Percentiles rank a stretch among this genome's conserved stretches.
phyloP scores from a whole-genome alignment of 2,329 filamentous ascomycete genomes.

The Fusarium luffae region DNA sequence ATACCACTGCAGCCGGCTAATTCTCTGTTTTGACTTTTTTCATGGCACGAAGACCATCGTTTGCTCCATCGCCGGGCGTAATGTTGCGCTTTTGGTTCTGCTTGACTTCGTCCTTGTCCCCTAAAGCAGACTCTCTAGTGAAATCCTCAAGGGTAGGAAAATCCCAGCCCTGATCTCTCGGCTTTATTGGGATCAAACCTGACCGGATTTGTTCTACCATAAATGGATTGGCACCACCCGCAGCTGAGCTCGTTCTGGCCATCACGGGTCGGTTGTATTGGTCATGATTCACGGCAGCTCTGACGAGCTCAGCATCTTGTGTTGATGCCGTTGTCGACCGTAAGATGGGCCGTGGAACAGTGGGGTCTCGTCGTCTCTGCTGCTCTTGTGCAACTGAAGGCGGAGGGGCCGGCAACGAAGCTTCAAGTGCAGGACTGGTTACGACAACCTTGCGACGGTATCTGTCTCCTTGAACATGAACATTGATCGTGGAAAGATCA shows the following conservation, averaged over 20 bases:
- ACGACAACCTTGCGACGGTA: constrained; percentile 49
- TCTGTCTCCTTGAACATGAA: constrained; percentile 11
- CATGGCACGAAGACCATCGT: neutral
- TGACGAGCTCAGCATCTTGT: constrained; percentile 15
- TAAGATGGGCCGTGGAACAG: constrained; percentile 50
- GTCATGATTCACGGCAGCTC: constrained; percentile 28
- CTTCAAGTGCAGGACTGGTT: constrained; percentile 45
- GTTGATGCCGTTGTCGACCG: constrained; percentile 38
- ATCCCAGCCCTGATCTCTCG: constrained; percentile 12
- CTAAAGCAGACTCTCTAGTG: constrained; percentile 24
- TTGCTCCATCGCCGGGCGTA: neutral
- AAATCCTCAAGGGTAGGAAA: constrained; percentile 46
- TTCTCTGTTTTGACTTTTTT: constrained; percentile 36
- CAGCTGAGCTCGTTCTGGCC: constrained; percentile 11
- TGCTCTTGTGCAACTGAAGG: constrained; percentile 54
- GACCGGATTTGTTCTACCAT: constrained; percentile 47
- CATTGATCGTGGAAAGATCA: neutral
- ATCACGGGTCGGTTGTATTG: constrained; percentile 42
- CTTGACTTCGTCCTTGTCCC: neutral
- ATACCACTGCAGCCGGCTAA: neutral
- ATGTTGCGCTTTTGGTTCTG: neutral
- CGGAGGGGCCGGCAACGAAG: constrained; percentile 40
- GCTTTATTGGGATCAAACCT: constrained; percentile 32
- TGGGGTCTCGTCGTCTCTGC: constrained; percentile 47
- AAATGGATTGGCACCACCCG: constrained; percentile 18